phyloP scores from a whole-genome alignment of 139 green algal genomes.

The Chlorella sorokiniana region DNA sequence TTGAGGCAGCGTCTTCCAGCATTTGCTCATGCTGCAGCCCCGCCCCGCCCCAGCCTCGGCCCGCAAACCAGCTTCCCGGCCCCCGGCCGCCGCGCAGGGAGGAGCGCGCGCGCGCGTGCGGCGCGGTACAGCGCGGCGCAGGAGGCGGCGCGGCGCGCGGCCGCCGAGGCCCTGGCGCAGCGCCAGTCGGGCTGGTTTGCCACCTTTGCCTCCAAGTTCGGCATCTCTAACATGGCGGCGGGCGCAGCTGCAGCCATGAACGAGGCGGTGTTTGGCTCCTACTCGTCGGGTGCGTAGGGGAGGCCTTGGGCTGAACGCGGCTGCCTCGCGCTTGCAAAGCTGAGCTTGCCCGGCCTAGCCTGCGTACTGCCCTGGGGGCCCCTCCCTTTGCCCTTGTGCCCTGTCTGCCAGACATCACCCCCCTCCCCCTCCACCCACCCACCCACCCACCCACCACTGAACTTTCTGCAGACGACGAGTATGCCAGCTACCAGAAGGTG shows the following conservation, averaged over 20 bases:
- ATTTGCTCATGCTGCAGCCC: no score
- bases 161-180: conserved; percentile 32
- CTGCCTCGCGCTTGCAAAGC: no score
- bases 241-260: conserved; percentile 5
- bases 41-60: not conserved
- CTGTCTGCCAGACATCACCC: not conserved
- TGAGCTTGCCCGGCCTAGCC: not conserved
- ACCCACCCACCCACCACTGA: no score
- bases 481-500: conserved; percentile 22
- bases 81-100: conserved; percentile 40
- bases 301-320: not conserved
- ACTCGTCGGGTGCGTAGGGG: not conserved
- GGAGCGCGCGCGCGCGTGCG: conserved; percentile 51
- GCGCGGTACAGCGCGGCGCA: conserved; percentile 61
- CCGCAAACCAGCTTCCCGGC: not conserved
- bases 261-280: conserved; percentile 13
- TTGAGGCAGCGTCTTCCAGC: no score
- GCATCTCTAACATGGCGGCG: conserved; percentile 14
- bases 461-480: conserved; percentile 36
- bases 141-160: conserved; percentile 55
- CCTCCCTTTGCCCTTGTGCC: not conserved
- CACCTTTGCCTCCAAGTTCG: conserved; percentile 21
- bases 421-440: not conserved
- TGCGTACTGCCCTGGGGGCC: not conserved
- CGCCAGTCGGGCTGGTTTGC: conserved; percentile 43